Conservation (phyloP, 2,329 filamentous ascomycete genomes). For the Diplodia sapinea region DNA sequence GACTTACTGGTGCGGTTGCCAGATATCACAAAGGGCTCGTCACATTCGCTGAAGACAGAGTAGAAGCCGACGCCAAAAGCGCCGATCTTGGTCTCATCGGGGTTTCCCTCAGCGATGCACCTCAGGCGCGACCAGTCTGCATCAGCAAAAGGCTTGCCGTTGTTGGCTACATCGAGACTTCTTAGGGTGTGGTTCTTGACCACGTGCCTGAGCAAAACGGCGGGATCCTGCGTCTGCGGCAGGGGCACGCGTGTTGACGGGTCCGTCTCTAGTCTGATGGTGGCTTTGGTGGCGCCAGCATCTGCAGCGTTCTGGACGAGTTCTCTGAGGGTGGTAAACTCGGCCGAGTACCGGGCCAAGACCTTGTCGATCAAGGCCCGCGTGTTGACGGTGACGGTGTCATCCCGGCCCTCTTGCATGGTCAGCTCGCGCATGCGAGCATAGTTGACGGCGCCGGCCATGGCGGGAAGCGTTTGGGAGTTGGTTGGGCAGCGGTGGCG, state of each 20-base stretch:
- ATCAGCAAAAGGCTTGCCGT: constrained; percentile 83
- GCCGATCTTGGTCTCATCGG: constrained; percentile 98
- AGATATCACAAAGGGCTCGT: constrained; percentile 95
- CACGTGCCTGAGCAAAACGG: constrained; percentile 79
- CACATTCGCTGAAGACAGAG: constrained; percentile 96
- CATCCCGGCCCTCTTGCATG: constrained; percentile 87
- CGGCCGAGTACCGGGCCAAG: constrained; percentile 91
- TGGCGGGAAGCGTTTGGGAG: constrained; percentile 31
- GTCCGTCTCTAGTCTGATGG: constrained; percentile 88
- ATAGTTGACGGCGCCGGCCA: constrained; percentile 56
- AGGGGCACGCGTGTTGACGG: constrained; percentile 79
- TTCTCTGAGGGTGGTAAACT: constrained; percentile 87
- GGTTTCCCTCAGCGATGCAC: constrained; percentile 98
- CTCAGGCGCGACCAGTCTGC: constrained; percentile 95
- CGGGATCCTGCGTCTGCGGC: constrained; percentile 68
- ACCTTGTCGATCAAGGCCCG: constrained; percentile 97
- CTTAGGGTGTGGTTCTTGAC: constrained; percentile 84
- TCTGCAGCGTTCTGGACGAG: constrained; percentile 99
- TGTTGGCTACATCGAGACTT: constrained; percentile 88
- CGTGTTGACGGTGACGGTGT: constrained; percentile 97
- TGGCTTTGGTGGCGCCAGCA: constrained; percentile 86
- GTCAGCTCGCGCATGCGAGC: constrained; percentile 82
- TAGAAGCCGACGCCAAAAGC: constrained; percentile 99
- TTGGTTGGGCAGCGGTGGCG: constrained; percentile 10
- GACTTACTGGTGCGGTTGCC: constrained; percentile 73